Conservation (phyloP, 1,284 basidiomycete species). For the Papiliotrema terrestris region DNA sequence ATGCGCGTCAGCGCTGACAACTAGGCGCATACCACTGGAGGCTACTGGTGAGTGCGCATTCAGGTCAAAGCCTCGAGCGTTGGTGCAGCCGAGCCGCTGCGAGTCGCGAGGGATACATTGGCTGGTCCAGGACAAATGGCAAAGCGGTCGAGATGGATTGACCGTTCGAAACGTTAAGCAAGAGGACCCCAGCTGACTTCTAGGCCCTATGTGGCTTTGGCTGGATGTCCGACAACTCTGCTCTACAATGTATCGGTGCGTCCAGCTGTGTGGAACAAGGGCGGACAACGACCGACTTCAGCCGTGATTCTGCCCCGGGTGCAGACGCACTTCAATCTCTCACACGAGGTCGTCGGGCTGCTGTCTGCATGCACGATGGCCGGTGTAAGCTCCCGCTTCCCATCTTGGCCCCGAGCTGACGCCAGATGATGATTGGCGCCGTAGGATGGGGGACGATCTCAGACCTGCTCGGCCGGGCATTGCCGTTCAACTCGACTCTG, state of each 20-base stretch:
- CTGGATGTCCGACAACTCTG: conserved; percentile 55
- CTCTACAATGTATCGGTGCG: conserved; percentile 36
- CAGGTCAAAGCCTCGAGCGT: not conserved
- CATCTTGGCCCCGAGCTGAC: conserved; percentile 4
- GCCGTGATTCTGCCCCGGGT: conserved; percentile 91
- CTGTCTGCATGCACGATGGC: conserved; percentile 47
- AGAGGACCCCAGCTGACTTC: too few species aligned
- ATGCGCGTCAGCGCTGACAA: not conserved
- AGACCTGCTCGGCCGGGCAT: conserved; percentile 75
- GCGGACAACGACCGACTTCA: conserved; percentile 38
- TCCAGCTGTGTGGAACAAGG: not conserved
- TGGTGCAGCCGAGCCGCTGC: not conserved
- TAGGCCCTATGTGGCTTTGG: conserved; percentile 72
- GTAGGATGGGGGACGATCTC: conserved; percentile 88
- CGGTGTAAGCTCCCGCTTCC: conserved; percentile 52
- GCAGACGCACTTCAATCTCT: conserved; percentile 71
- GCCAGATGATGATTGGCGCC: conserved; percentile 93
- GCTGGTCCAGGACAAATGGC: too few species aligned
- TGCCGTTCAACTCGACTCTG: conserved; percentile 89
- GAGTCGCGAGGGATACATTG: too few species aligned
- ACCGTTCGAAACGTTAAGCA: too few species aligned
- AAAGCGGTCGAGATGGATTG: too few species aligned
- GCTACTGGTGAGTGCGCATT: conserved; percentile 59
- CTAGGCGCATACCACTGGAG: conserved; percentile 74
- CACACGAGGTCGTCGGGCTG: conserved; percentile 33